Evolutionary conservation across 306 rosid genomes (phyloP).

Genomic region (Dalbergia cultrata): DNA sequence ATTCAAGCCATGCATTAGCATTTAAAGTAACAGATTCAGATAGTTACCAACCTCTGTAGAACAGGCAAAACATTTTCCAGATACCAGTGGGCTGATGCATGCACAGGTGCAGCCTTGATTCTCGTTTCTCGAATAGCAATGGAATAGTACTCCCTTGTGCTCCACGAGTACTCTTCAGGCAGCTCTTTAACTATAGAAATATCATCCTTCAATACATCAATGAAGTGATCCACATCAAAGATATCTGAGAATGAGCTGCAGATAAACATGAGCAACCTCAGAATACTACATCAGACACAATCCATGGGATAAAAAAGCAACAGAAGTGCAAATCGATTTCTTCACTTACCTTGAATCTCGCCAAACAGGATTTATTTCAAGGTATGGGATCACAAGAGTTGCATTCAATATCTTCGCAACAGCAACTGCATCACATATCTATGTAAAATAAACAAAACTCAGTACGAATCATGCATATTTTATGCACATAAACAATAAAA

Average conservation of each 20-base stretch:
- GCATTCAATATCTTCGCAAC: slow-evolving; percentile 95
- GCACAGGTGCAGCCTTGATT: slow-evolving; percentile 95
- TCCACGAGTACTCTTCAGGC: slow-evolving; percentile 87
- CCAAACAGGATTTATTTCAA: slow-evolving; percentile 97
- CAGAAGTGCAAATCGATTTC: slow-evolving; percentile 25
- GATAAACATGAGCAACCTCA: slow-evolving; percentile 43
- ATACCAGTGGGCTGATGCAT: slow-evolving; percentile 93
- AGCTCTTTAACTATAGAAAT: slow-evolving; percentile 86
- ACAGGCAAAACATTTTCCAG: slow-evolving; percentile 86
- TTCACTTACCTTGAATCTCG: slow-evolving; percentile 77
- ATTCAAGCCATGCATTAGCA: slow-evolving; percentile 35
- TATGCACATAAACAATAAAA: slow-evolving; percentile 13
- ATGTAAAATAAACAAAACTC: slow-evolving; percentile 42
- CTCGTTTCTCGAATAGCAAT: slow-evolving; percentile 79
- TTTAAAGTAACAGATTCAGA: slow-evolving; percentile 47
- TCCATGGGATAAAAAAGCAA: slow-evolving; percentile 22
- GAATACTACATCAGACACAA: slow-evolving; percentile 39
- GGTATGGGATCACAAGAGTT: slow-evolving; percentile 93
- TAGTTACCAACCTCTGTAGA: slow-evolving; percentile 78
- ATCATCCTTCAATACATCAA: slow-evolving; percentile 84
- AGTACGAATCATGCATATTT: slow-evolving; percentile 11
- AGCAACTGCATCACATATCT: slow-evolving; percentile 99
- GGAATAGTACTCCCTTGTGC: slow-evolving; percentile 89
- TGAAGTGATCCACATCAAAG: slow-evolving; percentile 98
- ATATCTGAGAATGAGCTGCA: slow-evolving; percentile 93